phyloP scores from a whole-genome alignment of 2,329 filamentous ascomycete species.

The Microsporum canis region DNA sequence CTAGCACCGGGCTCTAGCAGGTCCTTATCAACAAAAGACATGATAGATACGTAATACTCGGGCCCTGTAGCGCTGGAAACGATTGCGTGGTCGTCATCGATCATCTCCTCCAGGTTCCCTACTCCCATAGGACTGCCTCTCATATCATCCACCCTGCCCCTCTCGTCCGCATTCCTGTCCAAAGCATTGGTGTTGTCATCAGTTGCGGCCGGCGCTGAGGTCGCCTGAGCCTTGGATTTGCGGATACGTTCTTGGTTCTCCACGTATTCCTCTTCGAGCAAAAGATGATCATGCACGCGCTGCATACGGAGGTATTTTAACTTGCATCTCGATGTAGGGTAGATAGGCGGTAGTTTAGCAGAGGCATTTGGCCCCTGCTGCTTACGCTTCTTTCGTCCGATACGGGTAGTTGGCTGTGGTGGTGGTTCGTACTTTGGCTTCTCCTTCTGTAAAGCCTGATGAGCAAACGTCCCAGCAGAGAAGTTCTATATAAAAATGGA shows the following conservation, averaged over 20 bases:
- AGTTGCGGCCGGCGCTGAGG: conserved; percentile 46
- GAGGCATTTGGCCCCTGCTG: conserved; percentile 83
- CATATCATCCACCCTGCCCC: conserved; percentile 94
- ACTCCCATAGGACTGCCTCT: conserved; percentile 97
- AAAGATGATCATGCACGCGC: conserved; percentile 90
- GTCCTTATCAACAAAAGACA: conserved; percentile 99
- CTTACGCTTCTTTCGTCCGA: conserved; percentile 98
- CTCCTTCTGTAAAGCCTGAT: conserved; percentile 61
- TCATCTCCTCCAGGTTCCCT: conserved; percentile 94
- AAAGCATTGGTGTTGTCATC: conserved; percentile 61
- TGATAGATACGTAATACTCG: conserved; percentile 99
- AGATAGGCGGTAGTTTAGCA: conserved; percentile 87
- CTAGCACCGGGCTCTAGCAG: conserved; percentile 91
- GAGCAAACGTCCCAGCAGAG: conserved; percentile 12
- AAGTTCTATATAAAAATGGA: not conserved
- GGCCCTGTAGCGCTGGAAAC: conserved; percentile 94
- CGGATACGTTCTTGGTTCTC: conserved; percentile 96
- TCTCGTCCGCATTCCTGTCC: conserved; percentile 88
- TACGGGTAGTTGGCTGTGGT: conserved; percentile 87
- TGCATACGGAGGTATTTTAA: conserved; percentile 95
- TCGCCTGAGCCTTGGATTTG: conserved; percentile 67
- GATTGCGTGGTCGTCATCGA: conserved; percentile 97
- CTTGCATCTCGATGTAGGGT: conserved; percentile 94
- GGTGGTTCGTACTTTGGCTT: conserved; percentile 99
- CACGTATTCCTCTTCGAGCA: conserved; percentile 96